Evolutionary conservation across 176 grass and related monocot species (phyloP).

Genomic region (Puya raimondii): DNA sequence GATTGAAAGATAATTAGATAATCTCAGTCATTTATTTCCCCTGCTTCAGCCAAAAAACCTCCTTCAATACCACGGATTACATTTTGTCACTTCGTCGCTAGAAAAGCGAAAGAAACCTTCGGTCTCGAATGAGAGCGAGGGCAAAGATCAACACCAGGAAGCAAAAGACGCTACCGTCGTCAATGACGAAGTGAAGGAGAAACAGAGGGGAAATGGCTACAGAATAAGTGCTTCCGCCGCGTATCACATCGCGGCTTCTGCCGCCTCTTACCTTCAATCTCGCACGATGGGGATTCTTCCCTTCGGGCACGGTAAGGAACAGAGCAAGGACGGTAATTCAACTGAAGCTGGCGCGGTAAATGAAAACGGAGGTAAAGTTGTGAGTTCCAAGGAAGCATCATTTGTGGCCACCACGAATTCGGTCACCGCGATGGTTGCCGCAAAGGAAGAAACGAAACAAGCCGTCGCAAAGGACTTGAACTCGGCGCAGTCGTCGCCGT

Average conservation of each 20-base stretch:
- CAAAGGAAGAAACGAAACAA: slow-evolving; percentile 72
- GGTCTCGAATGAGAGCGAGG: not conserved
- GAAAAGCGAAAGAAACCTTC: slow-evolving; percentile 35
- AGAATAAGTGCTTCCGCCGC: slow-evolving; percentile 42
- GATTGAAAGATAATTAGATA: not conserved
- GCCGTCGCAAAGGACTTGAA: slow-evolving; percentile 86
- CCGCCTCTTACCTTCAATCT: slow-evolving; percentile 69
- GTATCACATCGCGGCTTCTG: slow-evolving; percentile 53
- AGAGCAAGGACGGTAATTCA: slow-evolving; percentile 14
- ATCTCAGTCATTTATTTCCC: not conserved
- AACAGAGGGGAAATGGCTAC: slow-evolving; percentile 13
- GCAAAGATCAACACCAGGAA: slow-evolving; percentile 16
- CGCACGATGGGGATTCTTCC: slow-evolving; percentile 42
- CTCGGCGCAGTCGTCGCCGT: slow-evolving; percentile 55
- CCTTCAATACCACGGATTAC: slow-evolving; percentile 33
- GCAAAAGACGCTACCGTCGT: slow-evolving; percentile 4
- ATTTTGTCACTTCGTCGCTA: slow-evolving; percentile 68
- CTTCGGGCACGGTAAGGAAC: slow-evolving; percentile 33
- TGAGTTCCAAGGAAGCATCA: slow-evolving; percentile 44
- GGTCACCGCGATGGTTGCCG: slow-evolving; percentile 76
- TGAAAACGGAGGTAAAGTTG: not conserved
- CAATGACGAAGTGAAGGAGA: not conserved
- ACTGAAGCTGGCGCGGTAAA: slow-evolving; percentile 7
- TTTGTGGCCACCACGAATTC: slow-evolving; percentile 77
- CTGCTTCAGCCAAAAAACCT: slow-evolving; percentile 54